phyloP scores from a whole-genome alignment of 2,329 filamentous ascomycete genomes.

The Periconia digitata region DNA sequence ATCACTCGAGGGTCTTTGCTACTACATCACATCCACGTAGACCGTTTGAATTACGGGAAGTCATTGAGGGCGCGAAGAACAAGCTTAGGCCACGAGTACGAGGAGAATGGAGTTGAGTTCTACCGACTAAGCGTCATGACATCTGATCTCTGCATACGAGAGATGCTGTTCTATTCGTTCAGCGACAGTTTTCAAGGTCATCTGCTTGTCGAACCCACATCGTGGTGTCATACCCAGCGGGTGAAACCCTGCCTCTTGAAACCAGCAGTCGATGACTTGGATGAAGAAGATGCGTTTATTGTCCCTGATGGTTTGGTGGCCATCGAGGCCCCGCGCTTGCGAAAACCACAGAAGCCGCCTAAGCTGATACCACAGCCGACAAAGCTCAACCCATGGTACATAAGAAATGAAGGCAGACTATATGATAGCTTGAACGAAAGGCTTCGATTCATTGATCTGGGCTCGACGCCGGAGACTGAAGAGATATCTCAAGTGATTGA shows the following conservation, averaged over 20 bases:
- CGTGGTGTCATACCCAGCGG: constrained; percentile 16
- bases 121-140: constrained; percentile 26
- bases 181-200: constrained; percentile 1
- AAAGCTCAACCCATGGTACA: neutral
- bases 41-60: constrained; percentile 19
- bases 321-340: constrained; percentile 12
- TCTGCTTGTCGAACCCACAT: constrained; percentile 16
- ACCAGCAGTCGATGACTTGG: constrained; percentile 2
- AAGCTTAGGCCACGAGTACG: constrained; percentile 18
- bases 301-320: constrained; percentile 25
- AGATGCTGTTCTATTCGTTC: constrained; percentile 21
- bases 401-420: constrained; percentile 13
- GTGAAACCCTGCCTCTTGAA: constrained; percentile 4
- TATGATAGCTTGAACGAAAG: constrained; percentile 16
- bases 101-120: constrained; percentile 21
- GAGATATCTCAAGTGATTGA: constrained; percentile 17
- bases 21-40: constrained; percentile 21
- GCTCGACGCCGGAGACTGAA: neutral
- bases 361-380: neutral
- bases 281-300: constrained; percentile 30
- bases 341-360: constrained; percentile 8
- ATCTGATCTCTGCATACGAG: constrained; percentile 28
- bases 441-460: neutral
- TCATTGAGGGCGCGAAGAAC: neutral
- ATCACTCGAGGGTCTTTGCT: constrained; percentile 2